These are phyloP conservation scores for Venturia oleaginea DNA, from an alignment of 2,329 filamentous ascomycete species.

Conservation along the genomic window DNA sequence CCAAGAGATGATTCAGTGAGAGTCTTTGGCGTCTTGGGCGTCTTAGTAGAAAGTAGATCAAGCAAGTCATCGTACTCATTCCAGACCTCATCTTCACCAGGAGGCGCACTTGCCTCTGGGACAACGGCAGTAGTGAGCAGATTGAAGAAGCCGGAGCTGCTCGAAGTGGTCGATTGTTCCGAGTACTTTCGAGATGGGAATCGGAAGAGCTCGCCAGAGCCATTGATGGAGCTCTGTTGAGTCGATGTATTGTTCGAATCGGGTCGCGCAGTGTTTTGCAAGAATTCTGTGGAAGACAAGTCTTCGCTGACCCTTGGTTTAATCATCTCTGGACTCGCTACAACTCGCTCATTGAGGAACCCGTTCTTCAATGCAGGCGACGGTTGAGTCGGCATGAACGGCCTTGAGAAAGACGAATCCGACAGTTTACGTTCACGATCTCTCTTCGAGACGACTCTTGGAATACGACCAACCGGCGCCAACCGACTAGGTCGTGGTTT, in stretches of 20 bases:
- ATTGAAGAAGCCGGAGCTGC: slow-evolving; percentile 52
- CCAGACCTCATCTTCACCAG: slow-evolving; percentile 83
- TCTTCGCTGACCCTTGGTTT: slow-evolving; percentile 12
- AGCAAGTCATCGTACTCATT: slow-evolving; percentile 87
- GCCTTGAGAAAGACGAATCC: slow-evolving; percentile 75
- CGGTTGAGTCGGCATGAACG: slow-evolving; percentile 50
- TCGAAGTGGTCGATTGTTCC: slow-evolving; percentile 56
- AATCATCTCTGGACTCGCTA: slow-evolving; percentile 18
- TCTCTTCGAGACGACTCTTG: slow-evolving; percentile 62
- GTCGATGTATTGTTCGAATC: neutral
- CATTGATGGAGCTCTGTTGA: neutral
- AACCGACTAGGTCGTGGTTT: slow-evolving; percentile 52
- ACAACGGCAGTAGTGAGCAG: slow-evolving; percentile 58
- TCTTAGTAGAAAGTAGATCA: slow-evolving; percentile 44
- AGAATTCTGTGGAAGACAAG: neutral
- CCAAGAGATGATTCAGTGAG: slow-evolving; percentile 48
- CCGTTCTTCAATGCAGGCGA: slow-evolving; percentile 21
- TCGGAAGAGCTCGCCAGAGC: slow-evolving; percentile 8
- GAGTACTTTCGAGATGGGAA: slow-evolving; percentile 56
- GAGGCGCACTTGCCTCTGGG: slow-evolving; percentile 51
- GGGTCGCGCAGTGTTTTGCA: neutral
- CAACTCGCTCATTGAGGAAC: slow-evolving; percentile 16
- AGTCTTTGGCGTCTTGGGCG: slow-evolving; percentile 25
- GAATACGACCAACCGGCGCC: slow-evolving; percentile 77
- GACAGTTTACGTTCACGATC: slow-evolving; percentile 57